These are phyloP conservation scores for Laburnicola sp. DNA, from an alignment of 2,329 filamentous ascomycete species.

Conservation along the genomic window DNA sequence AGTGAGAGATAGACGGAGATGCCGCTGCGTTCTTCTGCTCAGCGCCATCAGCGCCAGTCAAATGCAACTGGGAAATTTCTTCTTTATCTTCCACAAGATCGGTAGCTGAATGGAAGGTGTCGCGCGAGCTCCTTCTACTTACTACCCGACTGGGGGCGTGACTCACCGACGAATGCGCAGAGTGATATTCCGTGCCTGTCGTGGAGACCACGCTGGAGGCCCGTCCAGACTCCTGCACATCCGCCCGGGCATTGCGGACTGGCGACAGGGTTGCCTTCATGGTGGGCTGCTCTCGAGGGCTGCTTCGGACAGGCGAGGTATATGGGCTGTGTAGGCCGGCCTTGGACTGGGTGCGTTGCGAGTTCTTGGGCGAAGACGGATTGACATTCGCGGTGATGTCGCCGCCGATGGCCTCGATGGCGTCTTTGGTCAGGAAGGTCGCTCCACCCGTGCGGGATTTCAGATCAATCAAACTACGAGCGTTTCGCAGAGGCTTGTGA, in stretches of 20 bases:
- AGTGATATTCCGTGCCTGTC: slow-evolving; percentile 24
- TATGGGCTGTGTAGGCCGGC: slow-evolving; percentile 23
- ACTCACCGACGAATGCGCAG: slow-evolving; percentile 38
- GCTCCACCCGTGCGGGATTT: slow-evolving; percentile 5
- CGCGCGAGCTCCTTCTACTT: slow-evolving; percentile 23
- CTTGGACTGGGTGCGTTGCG: slow-evolving; percentile 23
- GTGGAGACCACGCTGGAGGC: slow-evolving; percentile 21
- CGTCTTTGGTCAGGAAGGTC: slow-evolving; percentile 36
- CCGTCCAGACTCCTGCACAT: slow-evolving; percentile 12
- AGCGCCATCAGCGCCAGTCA: slow-evolving; percentile 21
- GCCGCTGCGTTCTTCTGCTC: not conserved
- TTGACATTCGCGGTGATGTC: slow-evolving; percentile 19
- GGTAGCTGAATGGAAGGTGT: slow-evolving; percentile 23
- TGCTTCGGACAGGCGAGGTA: slow-evolving; percentile 19
- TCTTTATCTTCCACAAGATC: slow-evolving; percentile 13
- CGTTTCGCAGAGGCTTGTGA: slow-evolving; percentile 19
- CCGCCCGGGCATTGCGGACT: slow-evolving; percentile 11
- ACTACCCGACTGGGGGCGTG: not conserved
- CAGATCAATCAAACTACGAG: slow-evolving; percentile 24
- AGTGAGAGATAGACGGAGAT: slow-evolving; percentile 1
- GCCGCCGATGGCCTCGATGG: slow-evolving; percentile 25
- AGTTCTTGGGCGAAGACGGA: slow-evolving; percentile 16
- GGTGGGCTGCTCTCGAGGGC: slow-evolving; percentile 12
- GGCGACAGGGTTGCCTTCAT: slow-evolving; percentile 26
- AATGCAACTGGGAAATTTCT: slow-evolving; percentile 8